Conservation (phyloP, 345 rosid species). For the Atalantia buxifolia region DNA sequence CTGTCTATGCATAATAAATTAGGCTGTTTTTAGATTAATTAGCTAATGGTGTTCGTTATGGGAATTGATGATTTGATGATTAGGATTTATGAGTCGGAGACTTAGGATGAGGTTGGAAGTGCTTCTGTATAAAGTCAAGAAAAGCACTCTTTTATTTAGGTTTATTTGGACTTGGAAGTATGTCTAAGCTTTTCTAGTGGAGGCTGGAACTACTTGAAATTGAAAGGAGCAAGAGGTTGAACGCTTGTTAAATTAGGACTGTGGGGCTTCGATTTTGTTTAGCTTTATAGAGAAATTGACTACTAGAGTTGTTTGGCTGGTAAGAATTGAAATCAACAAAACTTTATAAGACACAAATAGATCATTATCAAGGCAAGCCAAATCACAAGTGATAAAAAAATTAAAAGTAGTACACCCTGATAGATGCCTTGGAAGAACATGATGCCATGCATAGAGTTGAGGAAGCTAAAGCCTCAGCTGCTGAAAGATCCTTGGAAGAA, state of each 20-base stretch:
- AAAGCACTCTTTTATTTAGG: not conserved
- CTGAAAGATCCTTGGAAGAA: slow-evolving; percentile 32
- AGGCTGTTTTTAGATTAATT: not conserved
- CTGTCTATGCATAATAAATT: too few species aligned
- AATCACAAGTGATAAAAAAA: not conserved
- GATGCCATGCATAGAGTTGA: slow-evolving; percentile 38
- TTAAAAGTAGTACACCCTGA: slow-evolving; percentile 27
- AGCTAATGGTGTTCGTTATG: not conserved
- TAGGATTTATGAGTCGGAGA: not conserved
- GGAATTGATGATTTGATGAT: not conserved
- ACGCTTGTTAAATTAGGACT: not conserved
- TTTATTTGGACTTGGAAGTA: not conserved
- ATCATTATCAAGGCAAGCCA: not conserved
- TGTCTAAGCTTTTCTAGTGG: not conserved
- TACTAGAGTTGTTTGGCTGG: not conserved
- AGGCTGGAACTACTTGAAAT: not conserved
- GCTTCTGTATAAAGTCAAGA: not conserved
- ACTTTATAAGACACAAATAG: not conserved
- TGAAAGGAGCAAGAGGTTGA: not conserved
- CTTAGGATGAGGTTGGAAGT: not conserved
- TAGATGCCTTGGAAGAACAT: slow-evolving; percentile 45
- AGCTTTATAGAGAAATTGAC: not conserved
- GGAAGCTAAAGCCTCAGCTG: slow-evolving; percentile 53
- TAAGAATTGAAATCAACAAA: not conserved
- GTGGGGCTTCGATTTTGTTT: not conserved